Base-by-base conservation (phyloP, 2,329 filamentous ascomycete species). In the Coleophoma cylindrospora region DNA sequence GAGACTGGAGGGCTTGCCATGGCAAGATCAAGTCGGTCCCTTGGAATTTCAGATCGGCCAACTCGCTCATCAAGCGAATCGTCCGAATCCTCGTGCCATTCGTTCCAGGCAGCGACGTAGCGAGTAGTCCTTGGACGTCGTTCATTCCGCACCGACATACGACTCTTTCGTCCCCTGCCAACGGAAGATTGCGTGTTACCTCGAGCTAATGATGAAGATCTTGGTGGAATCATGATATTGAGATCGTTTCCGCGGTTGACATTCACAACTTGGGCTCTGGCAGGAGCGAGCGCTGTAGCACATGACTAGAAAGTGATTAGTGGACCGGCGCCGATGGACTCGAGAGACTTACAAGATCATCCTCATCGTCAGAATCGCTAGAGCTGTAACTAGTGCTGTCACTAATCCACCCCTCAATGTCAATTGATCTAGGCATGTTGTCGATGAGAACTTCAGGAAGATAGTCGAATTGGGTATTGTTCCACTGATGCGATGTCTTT, bases 331-430 rank as follows among this genome's bases (percentile, higher is more conserved):
- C 9, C 7, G 27, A n/a, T 19, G 14, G 5, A 15, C 43, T 33
- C 1, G 3, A 4, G 12, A 15, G 4, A 56, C 61, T 43, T 54
- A 64, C 62, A 34, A 58, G 50, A 38, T 57, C 50, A 21, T 58
- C 57, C 15, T 59, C 58, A 38, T 50, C 22, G 6, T 57, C 57
- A 44, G 21, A 32, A n/a, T 44, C 41, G n/a, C 27, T 27, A 33
- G 19, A 32, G 17, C 49, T 53, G 17, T 43, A 48, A 37, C 53
- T 57, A 11, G 49, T 57, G 6, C 53, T 50, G 37, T 61, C 55
- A 45, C 54, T 57, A 7, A 61, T 50, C 60, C 57, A 62, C 34
- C 54, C 58, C 41, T 61, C 54, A 8, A 57, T 53, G 40, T 53
- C 49, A 34, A 32, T 43, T 19, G 55, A 41, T 22, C 50, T 4